These are phyloP conservation scores for Triglochin maritima DNA, from an alignment of 106 monocot genomes.

Conservation along the genomic window DNA sequence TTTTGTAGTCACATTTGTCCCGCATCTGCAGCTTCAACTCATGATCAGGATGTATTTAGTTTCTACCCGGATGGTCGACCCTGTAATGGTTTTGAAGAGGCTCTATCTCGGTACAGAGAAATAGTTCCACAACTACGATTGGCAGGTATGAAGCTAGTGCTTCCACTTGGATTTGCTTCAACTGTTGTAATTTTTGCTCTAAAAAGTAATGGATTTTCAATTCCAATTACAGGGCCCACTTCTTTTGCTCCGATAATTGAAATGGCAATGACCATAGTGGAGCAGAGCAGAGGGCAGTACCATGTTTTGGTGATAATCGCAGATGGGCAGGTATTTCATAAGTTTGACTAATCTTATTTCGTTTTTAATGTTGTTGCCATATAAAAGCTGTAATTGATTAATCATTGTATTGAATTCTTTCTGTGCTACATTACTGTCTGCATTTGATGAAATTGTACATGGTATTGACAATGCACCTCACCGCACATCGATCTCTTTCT, in stretches of 20 bases:
- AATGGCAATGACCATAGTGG: slow-evolving; percentile 71
- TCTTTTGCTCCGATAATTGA: slow-evolving; percentile 84
- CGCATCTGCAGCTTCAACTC: slow-evolving; percentile 30
- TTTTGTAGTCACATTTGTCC: background rate
- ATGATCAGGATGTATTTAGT: slow-evolving; percentile 42
- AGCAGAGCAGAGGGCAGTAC: slow-evolving; percentile 73
- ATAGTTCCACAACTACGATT: slow-evolving; percentile 34
- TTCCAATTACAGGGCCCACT: slow-evolving; percentile 43
- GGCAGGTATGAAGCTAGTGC: slow-evolving; percentile 14
- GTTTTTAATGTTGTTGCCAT: background rate
- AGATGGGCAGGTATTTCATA: slow-evolving; percentile 73
- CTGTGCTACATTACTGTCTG: too few species aligned
- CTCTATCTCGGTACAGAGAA: slow-evolving; percentile 30
- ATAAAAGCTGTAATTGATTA: background rate
- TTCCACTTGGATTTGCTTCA: background rate
- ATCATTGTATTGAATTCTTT: background rate
- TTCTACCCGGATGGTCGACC: slow-evolving; percentile 32
- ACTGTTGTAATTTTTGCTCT: background rate
- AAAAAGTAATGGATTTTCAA: too few species aligned
- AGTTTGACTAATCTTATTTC: background rate
- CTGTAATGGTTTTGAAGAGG: slow-evolving; percentile 40
- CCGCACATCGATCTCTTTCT: too few species aligned
- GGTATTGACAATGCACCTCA: too few species aligned
- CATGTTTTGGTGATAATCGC: slow-evolving; percentile 90
- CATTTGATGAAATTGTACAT: too few species aligned